A percentile compares a stretch with the other conserved stretches of the same genome.
These are phyloP conservation scores for Ilyonectria robusta DNA, from an alignment of 2,329 filamentous ascomycete genomes.

Conservation along the genomic window DNA sequence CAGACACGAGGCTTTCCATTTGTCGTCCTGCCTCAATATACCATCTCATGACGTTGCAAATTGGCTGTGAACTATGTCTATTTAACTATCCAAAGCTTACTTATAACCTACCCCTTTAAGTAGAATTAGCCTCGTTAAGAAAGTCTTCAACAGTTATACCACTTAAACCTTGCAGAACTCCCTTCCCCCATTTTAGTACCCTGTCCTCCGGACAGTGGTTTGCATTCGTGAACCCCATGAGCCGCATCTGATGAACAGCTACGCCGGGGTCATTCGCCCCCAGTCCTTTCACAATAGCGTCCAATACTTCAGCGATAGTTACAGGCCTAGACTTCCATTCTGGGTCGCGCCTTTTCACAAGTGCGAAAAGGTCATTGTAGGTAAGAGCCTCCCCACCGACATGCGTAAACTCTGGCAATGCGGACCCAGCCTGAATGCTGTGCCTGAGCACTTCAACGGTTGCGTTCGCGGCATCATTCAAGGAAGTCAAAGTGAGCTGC, in stretches of 20 bases:
- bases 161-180: not conserved
- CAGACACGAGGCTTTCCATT: too few species aligned
- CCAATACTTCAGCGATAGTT: not conserved
- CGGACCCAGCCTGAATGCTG: too few species aligned
- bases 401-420: not conserved
- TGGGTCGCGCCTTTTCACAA: not conserved
- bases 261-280: not conserved
- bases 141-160: not conserved
- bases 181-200: conserved; percentile 1
- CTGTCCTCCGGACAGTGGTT: not conserved
- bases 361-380: not conserved
- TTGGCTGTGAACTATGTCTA: too few species aligned
- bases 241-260: not conserved
- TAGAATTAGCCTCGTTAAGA: not conserved
- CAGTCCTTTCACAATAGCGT: not conserved
- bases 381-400: not conserved
- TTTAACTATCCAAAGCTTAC: too few species aligned
- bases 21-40: too few species aligned
- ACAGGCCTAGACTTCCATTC: not conserved
- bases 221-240: not conserved
- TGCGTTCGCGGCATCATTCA: not conserved
- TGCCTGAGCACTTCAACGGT: too few species aligned
- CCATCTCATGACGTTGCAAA: too few species aligned
- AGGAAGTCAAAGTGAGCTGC: conserved; percentile 2
- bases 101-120: too few species aligned